Evolutionary conservation across 202 grass and related monocot species (phyloP).

Genomic region (Hordeum pubiflorum): DNA sequence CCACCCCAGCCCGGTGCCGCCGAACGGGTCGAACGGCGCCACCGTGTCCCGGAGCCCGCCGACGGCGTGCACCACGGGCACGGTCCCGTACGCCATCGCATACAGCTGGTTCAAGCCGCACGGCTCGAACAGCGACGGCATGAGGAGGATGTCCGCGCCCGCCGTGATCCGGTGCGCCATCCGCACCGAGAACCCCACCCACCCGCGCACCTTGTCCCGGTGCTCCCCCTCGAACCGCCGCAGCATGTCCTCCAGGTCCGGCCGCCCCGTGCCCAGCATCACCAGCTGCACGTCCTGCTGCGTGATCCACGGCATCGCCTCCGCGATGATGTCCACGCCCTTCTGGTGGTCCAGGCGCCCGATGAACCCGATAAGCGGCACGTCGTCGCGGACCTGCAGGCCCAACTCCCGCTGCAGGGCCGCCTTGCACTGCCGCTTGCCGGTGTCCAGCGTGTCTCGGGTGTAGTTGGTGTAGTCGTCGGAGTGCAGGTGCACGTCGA

Average conservation of each 20-base stretch:
- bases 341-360: conserved; percentile 73
- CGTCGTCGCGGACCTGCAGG: conserved; percentile 44
- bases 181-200: conserved; percentile 74
- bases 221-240: conserved; percentile 51
- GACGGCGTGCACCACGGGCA: conserved; percentile 83
- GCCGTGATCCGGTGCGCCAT: conserved; percentile 75
- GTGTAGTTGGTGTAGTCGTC: conserved; percentile 84
- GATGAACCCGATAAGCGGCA: conserved; percentile 74
- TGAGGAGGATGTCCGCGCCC: conserved; percentile 58
- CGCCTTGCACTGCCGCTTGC: conserved; percentile 70
- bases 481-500: conserved; percentile 57
- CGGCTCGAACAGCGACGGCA: conserved; percentile 86
- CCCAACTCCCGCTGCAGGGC: conserved; percentile 72
- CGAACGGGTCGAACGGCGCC: conserved; percentile 59
- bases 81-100: conserved; percentile 76
- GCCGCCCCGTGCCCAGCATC: conserved; percentile 61
- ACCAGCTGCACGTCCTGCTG: conserved; percentile 73
- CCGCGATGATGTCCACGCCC: conserved; percentile 76
- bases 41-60: conserved; percentile 80
- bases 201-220: conserved; percentile 46
- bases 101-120: conserved; percentile 94
- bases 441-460: conserved; percentile 51
- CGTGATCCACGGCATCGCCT: conserved; percentile 70
- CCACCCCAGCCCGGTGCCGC: conserved; percentile 53
- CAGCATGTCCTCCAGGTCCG: conserved; percentile 64